These are phyloP conservation scores for Vitis hybrid DNA, from an alignment of 177 flowering plant genomes.

Conservation along the genomic window DNA sequence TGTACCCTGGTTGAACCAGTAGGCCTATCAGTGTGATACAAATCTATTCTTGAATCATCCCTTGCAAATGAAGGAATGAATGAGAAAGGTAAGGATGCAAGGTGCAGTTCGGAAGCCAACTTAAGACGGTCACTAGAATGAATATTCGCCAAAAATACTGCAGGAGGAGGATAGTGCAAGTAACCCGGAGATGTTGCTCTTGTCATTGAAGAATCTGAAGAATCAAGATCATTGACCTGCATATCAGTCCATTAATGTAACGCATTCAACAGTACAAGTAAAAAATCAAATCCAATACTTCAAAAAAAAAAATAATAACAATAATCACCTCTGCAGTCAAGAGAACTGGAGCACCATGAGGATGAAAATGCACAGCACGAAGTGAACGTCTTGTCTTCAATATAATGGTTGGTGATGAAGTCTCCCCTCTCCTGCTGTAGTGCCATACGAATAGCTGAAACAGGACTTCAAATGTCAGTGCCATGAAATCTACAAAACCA, in stretches of 20 bases:
- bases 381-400: slow-evolving; percentile 89
- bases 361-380: slow-evolving; percentile 99
- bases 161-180: slow-evolving; percentile 88
- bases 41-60: slow-evolving; percentile 42
- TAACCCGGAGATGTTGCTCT: slow-evolving; percentile 84
- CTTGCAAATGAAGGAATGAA: slow-evolving; percentile 55
- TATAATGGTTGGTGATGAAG: slow-evolving; percentile 66
- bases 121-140: slow-evolving; percentile 45
- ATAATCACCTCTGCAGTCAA: slow-evolving; percentile 88
- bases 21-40: slow-evolving; percentile 33
- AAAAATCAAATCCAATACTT: background rate
- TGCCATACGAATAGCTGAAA: slow-evolving; percentile 90
- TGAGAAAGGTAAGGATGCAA: slow-evolving; percentile 61
- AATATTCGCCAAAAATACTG: slow-evolving; percentile 69
- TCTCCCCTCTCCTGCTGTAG: slow-evolving; percentile 65
- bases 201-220: slow-evolving; percentile 87
- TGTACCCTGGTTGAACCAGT: slow-evolving; percentile 33
- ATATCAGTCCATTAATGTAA: slow-evolving; percentile 21
- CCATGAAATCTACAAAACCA: background rate
- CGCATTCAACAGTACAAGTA: slow-evolving; percentile 1
- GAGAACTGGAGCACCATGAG: slow-evolving; percentile 89
- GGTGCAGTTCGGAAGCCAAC: slow-evolving; percentile 47
- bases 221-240: slow-evolving; percentile 95
- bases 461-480: slow-evolving; percentile 14
- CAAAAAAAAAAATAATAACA: no score